phyloP scores from a whole-genome alignment of 495 filamentous ascomycete genomes.

The Penicillium angulare region DNA sequence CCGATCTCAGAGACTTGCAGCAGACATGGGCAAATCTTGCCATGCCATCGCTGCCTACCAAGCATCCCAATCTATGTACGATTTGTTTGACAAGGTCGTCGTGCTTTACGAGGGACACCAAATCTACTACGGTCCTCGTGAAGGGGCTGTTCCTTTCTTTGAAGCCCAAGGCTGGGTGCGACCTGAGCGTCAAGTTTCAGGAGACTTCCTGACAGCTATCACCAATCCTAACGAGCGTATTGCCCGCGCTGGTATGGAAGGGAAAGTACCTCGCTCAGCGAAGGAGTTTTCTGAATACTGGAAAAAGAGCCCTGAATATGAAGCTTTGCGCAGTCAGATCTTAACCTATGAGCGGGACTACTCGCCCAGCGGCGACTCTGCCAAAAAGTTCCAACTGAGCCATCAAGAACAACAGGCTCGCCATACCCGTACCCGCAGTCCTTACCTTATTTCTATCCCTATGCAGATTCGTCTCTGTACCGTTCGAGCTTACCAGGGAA shows the following conservation, averaged over 20 bases:
- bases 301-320: slow-evolving; percentile 49
- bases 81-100: slow-evolving; percentile 56
- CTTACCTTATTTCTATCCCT: slow-evolving; percentile 41
- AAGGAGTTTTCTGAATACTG: slow-evolving; percentile 64
- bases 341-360: slow-evolving; percentile 29
- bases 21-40: slow-evolving; percentile 67
- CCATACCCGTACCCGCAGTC: slow-evolving; percentile 32
- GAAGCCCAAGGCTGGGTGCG: slow-evolving; percentile 55
- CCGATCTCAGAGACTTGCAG: slow-evolving; percentile 68
- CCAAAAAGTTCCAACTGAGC: slow-evolving; percentile 16
- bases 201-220: slow-evolving; percentile 71
- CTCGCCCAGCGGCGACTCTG: slow-evolving; percentile 25
- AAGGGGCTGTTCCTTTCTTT: slow-evolving; percentile 59
- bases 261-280: slow-evolving; percentile 63
- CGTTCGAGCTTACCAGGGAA: slow-evolving; percentile 43
- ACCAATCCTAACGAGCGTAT: slow-evolving; percentile 62
- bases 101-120: slow-evolving; percentile 62
- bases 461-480: slow-evolving; percentile 51
- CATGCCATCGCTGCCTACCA: slow-evolving; percentile 84
- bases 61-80: slow-evolving; percentile 80
- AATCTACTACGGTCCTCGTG: slow-evolving; percentile 60
- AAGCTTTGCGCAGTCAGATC: slow-evolving; percentile 46
- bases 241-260: slow-evolving; percentile 56
- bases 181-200: slow-evolving; percentile 57
- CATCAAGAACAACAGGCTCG: slow-evolving; percentile 28